Conservation (phyloP, 2,329 filamentous ascomycete genomes). For the Trematosphaeria pertusa region DNA sequence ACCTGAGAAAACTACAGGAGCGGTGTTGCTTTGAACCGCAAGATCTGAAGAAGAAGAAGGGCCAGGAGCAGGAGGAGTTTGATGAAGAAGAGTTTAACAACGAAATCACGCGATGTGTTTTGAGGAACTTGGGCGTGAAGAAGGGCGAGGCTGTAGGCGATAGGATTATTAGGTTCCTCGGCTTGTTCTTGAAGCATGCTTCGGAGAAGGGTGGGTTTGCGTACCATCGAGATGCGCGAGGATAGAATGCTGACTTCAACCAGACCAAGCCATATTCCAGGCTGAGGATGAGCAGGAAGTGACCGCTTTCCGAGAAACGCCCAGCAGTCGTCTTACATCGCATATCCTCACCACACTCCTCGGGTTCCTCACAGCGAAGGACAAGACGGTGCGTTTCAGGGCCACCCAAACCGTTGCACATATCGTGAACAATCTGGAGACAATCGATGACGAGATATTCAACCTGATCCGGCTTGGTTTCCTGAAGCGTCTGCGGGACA, state of each 20-base stretch:
- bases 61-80: constrained; percentile 66
- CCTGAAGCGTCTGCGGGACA: constrained; percentile 87
- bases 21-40: constrained; percentile 69
- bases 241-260: constrained; percentile 14
- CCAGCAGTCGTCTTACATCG: constrained; percentile 78
- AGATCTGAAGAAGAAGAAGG: constrained; percentile 47
- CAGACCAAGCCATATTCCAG: constrained; percentile 43
- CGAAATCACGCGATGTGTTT: constrained; percentile 82
- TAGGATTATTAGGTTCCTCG: constrained; percentile 82
- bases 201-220: constrained; percentile 61
- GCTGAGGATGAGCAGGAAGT: constrained; percentile 67
- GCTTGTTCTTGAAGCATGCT: constrained; percentile 80
- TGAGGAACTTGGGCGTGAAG: constrained; percentile 84
- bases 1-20: constrained; percentile 88
- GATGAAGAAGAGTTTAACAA: constrained; percentile 86
- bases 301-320: constrained; percentile 79
- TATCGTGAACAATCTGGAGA: constrained; percentile 89
- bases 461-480: constrained; percentile 79
- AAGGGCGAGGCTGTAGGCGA: constrained; percentile 92
- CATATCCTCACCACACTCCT: constrained; percentile 76
- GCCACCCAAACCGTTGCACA: constrained; percentile 89
- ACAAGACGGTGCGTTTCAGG: constrained; percentile 90
- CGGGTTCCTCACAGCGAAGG: constrained; percentile 81
- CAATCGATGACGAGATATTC: constrained; percentile 91
- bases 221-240: neutral